Percentiles rank a stretch among this genome's conserved stretches.
Conservation (phyloP, 2,329 filamentous ascomycete species). For the Verticillium nonalfalfae region DNA sequence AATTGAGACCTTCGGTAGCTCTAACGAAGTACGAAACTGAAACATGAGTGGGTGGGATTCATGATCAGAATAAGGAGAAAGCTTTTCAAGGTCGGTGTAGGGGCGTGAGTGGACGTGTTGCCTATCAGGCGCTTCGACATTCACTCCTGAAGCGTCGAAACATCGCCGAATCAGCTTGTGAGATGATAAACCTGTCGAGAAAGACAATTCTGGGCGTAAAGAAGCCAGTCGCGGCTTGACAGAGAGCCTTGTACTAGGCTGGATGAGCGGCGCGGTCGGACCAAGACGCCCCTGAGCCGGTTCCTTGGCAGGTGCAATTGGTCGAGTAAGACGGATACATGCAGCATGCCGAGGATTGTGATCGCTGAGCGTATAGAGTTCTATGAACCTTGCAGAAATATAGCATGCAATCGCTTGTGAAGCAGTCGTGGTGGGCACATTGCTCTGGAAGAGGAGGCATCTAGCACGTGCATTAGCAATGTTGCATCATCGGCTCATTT, state of each 20-base stretch:
- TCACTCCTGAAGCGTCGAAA: too few species aligned
- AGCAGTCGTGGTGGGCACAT: neutral
- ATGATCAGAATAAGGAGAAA: too few species aligned
- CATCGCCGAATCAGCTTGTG: neutral
- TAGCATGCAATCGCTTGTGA: neutral
- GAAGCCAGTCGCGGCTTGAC: neutral
- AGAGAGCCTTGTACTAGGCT: neutral
- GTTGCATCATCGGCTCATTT: too few species aligned
- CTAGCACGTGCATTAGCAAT: too few species aligned
- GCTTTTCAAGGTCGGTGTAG: too few species aligned
- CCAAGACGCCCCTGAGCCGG: neutral
- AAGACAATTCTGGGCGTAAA: slow-evolving; percentile 2
- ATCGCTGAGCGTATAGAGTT: neutral
- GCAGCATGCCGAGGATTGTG: neutral
- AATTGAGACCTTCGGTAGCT: too few species aligned
- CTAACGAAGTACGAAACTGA: too few species aligned
- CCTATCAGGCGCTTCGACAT: too few species aligned
- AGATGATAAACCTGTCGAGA: neutral
- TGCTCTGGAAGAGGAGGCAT: neutral
- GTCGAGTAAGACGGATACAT: neutral
- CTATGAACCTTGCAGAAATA: too few species aligned
- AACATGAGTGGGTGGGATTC: too few species aligned
- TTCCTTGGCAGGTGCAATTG: neutral
- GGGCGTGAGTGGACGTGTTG: too few species aligned
- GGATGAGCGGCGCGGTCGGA: neutral